Percentiles rank a stretch among this genome's conserved stretches.
phyloP scores from a whole-genome alignment of 805 yeast genomes.

The Kodamaea jinghongensis region DNA sequence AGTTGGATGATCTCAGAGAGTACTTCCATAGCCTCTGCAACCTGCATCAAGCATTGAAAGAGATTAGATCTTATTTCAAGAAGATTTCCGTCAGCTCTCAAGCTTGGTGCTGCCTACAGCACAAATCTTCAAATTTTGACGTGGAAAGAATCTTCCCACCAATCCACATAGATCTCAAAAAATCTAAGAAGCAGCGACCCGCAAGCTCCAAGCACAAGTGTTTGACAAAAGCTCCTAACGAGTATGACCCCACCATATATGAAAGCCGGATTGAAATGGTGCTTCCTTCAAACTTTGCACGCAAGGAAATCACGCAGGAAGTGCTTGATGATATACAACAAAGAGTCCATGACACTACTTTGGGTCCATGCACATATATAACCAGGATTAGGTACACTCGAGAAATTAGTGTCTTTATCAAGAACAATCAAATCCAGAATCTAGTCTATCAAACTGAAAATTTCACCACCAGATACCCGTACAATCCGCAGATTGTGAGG shows the following conservation, averaged over 20 bases:
- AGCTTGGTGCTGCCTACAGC: too few relatives aligned
- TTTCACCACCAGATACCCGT: conserved; percentile 5
- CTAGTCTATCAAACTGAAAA: conserved; percentile 4
- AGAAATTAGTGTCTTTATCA: conserved; percentile 1
- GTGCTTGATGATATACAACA: not conserved
- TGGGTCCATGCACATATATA: conserved; percentile 6
- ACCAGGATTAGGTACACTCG: conserved; percentile 3
- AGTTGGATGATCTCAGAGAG: too few relatives aligned
- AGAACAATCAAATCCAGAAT: not conserved
- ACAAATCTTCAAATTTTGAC: too few relatives aligned
- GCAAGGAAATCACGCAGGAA: not conserved
- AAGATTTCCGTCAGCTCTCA: too few relatives aligned
- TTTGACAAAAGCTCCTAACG: not conserved
- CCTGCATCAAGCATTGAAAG: too few relatives aligned
- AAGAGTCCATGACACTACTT: not conserved
- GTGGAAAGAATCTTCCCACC: too few relatives aligned
- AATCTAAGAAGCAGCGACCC: conserved; percentile 5
- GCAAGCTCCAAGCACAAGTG: not conserved
- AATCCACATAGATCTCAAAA: conserved; percentile 1
- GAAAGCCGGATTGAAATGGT: not conserved
- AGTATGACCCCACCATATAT: not conserved
- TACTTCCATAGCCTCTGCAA: too few relatives aligned
- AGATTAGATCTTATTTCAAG: too few relatives aligned
- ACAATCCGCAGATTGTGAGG: conserved; percentile 9
- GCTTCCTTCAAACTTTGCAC: not conserved